Evolutionary conservation across 441 rosid species (phyloP).

Genomic region (Gossypium aridum): DNA sequence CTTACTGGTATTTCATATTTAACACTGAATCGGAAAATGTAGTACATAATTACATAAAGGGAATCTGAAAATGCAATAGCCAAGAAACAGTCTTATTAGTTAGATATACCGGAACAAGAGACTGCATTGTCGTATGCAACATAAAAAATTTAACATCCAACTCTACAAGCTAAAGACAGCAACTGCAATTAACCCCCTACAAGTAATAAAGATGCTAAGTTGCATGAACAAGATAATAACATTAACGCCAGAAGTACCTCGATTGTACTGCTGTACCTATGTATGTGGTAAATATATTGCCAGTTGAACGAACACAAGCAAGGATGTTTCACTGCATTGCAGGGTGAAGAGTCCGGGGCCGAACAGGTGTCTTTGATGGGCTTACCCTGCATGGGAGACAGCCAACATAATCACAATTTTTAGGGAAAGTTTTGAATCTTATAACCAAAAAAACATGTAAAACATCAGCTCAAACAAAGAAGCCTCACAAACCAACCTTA

Average conservation of each 20-base stretch:
- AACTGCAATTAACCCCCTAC: slow-evolving; percentile 18
- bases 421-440: slow-evolving; percentile 4
- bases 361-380: slow-evolving; percentile 96
- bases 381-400: slow-evolving; percentile 60
- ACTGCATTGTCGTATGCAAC: slow-evolving; percentile 13
- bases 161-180: slow-evolving; percentile 25
- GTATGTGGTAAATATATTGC: slow-evolving; percentile 24
- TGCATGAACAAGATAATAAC: slow-evolving; percentile 17
- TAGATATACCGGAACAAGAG: slow-evolving; percentile 10
- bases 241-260: slow-evolving; percentile 29
- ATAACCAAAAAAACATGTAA: not conserved
- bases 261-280: slow-evolving; percentile 24
- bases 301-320: slow-evolving; percentile 20
- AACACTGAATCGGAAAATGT: too few species aligned
- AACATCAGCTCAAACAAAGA: not conserved
- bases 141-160: slow-evolving; percentile 25
- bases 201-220: slow-evolving; percentile 23
- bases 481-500: slow-evolving; percentile 46
- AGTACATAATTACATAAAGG: too few species aligned
- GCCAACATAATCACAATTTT: slow-evolving; percentile 3
- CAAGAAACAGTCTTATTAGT: not conserved
- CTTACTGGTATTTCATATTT: too few species aligned
- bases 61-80: not conserved
- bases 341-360: slow-evolving; percentile 61
- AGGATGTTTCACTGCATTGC: slow-evolving; percentile 34